A percentile compares a stretch with the other conserved stretches of the same genome.
Evolutionary conservation across 1,284 basidiomycete species (phyloP).

Genomic region (Marasmius tenuissimus): DNA sequence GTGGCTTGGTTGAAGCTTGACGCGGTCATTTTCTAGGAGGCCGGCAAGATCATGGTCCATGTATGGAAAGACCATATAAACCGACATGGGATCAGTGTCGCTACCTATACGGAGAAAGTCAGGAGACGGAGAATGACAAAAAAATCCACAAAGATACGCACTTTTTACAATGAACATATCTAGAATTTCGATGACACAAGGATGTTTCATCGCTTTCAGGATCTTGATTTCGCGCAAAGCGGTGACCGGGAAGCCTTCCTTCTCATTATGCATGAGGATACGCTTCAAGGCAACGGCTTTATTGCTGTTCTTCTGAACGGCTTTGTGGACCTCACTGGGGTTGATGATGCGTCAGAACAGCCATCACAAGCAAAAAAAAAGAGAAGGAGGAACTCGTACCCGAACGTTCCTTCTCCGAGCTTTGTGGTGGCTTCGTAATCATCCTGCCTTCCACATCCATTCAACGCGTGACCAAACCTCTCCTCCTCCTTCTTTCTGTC

Average conservation of each 20-base stretch:
- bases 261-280: slow-evolving; percentile 95
- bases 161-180: slow-evolving; percentile 89
- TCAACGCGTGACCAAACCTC: slow-evolving; percentile 68
- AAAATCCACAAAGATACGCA: slow-evolving; percentile 33
- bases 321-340: slow-evolving; percentile 85
- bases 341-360: slow-evolving; percentile 9
- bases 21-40: slow-evolving; percentile 86
- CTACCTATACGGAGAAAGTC: slow-evolving; percentile 41
- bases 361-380: slow-evolving; percentile 2
- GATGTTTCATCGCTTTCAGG: slow-evolving; percentile 86
- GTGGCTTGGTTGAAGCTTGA: slow-evolving; percentile 76
- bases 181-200: slow-evolving; percentile 83
- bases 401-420: slow-evolving; percentile 94
- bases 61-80: slow-evolving; percentile 99
- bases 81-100: slow-evolving; percentile 73
- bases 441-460: slow-evolving; percentile 75
- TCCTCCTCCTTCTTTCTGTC: slow-evolving; percentile 58
- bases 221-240: slow-evolving; percentile 99
- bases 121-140: not conserved
- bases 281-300: slow-evolving; percentile 87
- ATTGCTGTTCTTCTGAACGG: slow-evolving; percentile 63
- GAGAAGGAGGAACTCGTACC: slow-evolving; percentile 56
- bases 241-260: slow-evolving; percentile 95
- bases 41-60: slow-evolving; percentile 99
- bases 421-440: slow-evolving; percentile 84